These are phyloP conservation scores for Stipa capillata DNA, from an alignment of 176 grass and related monocot species.

Conservation along the genomic window DNA sequence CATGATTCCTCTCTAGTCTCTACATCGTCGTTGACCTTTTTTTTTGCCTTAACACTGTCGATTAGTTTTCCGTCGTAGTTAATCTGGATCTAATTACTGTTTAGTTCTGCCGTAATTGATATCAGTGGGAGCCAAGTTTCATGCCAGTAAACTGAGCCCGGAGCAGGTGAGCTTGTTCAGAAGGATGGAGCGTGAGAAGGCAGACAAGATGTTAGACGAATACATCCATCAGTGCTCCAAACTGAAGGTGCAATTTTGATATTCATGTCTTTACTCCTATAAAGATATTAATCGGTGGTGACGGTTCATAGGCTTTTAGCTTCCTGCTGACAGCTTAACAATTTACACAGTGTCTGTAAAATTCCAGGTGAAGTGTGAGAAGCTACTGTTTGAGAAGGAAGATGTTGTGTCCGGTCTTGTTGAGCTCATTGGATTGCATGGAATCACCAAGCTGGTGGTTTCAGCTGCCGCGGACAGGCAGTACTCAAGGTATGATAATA, in stretches of 20 bases:
- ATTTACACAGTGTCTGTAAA: background rate
- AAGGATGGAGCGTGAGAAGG: slow-evolving; percentile 42
- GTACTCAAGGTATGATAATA: slow-evolving; percentile 46
- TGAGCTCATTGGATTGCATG: slow-evolving; percentile 41
- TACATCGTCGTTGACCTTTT: background rate
- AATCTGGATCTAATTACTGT: background rate
- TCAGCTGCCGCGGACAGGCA: slow-evolving; percentile 42
- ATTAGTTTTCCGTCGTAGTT: too few relatives aligned
- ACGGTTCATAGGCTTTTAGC: background rate
- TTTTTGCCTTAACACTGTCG: too few relatives aligned
- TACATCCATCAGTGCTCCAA: slow-evolving; percentile 42
- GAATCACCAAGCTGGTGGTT: slow-evolving; percentile 42
- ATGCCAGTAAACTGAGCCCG: slow-evolving; percentile 23
- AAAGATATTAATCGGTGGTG: too few relatives aligned
- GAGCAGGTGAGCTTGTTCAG: slow-evolving; percentile 40
- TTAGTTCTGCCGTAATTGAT: background rate
- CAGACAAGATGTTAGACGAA: slow-evolving; percentile 19
- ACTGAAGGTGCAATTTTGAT: slow-evolving; percentile 34
- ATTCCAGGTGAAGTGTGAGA: slow-evolving; percentile 52
- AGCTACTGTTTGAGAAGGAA: slow-evolving; percentile 51
- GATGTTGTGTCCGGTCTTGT: slow-evolving; percentile 33
- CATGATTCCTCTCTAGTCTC: background rate
- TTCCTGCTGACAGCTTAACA: background rate
- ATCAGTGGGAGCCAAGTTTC: slow-evolving; percentile 64
- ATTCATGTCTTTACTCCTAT: background rate